Percentiles rank a stretch among this genome's conserved stretches.
Evolutionary conservation across 768 basidiomycete species (phyloP).

Genomic region (Naganishia friedmannii): DNA sequence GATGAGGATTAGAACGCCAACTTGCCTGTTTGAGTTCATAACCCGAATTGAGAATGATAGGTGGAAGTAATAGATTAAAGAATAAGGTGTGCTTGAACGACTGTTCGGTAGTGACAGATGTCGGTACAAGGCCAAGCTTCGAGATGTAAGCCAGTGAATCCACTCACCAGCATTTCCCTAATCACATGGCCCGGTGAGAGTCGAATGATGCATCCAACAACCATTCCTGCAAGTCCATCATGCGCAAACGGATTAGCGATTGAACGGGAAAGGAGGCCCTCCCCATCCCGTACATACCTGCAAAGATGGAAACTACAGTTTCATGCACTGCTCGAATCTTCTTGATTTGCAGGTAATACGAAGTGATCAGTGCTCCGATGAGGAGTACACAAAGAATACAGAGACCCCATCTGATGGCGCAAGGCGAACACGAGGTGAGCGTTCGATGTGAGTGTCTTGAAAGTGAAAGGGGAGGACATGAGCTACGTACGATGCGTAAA

Average conservation of each 20-base stretch:
- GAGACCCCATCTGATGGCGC: conserved; percentile 23
- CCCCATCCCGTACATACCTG: conserved; percentile 54
- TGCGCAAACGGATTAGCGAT: background rate
- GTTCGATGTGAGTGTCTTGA: background rate
- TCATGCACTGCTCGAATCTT: conserved; percentile 93
- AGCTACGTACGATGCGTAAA: conserved; percentile 47
- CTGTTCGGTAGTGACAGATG: conserved; percentile 54
- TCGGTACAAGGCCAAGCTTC: background rate
- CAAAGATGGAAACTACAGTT: conserved; percentile 89
- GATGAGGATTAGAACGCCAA: background rate
- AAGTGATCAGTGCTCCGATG: conserved; percentile 89
- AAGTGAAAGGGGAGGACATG: conserved; percentile 10
- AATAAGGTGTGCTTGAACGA: conserved; percentile 95
- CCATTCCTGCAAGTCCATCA: conserved; percentile 62
- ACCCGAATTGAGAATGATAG: conserved; percentile 96
- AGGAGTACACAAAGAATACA: conserved; percentile 66
- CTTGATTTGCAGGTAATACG: conserved; percentile 96
- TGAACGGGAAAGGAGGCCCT: background rate
- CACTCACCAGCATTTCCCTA: conserved; percentile 90
- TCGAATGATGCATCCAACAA: conserved; percentile 85
- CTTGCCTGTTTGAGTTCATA: conserved; percentile 93
- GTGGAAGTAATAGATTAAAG: conserved; percentile 95
- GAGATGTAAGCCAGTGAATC: background rate
- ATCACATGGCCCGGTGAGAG: conserved; percentile 91
- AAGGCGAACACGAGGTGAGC: background rate